Evolutionary conservation across 2,329 filamentous ascomycete genomes (phyloP).

Genomic region (Lasiodiplodia theobromae): DNA sequence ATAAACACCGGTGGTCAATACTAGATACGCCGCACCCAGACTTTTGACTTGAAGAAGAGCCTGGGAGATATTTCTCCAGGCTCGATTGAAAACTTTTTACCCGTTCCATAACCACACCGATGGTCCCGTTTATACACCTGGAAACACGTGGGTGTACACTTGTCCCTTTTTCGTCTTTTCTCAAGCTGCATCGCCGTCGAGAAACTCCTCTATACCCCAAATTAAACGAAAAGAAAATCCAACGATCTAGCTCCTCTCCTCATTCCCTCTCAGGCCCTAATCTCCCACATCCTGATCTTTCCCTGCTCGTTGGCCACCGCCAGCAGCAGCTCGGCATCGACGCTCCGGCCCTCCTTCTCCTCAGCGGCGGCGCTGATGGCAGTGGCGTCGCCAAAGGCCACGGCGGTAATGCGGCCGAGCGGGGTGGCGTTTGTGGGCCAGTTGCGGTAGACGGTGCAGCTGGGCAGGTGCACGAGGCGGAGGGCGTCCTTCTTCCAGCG

Average conservation of each 20-base stretch:
- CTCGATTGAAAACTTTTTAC: background rate
- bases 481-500: conserved; percentile 88
- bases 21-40: background rate
- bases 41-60: background rate
- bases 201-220: too few relatives aligned
- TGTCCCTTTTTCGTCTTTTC: too few relatives aligned
- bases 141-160: too few relatives aligned
- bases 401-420: conserved; percentile 76
- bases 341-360: conserved; percentile 32
- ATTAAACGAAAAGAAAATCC: too few relatives aligned
- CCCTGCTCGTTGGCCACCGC: conserved; percentile 89
- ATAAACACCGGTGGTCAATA: background rate
- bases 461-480: conserved; percentile 86
- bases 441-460: conserved; percentile 92
- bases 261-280: conserved; percentile 33
- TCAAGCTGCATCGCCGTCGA: too few relatives aligned
- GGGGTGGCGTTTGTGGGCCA: conserved; percentile 95
- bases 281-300: conserved; percentile 88
- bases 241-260: background rate
- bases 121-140: too few relatives aligned
- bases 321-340: conserved; percentile 57
- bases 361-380: conserved; percentile 61
- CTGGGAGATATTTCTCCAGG: background rate
- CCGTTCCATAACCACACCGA: too few relatives aligned
- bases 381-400: conserved; percentile 55